Base-by-base conservation (phyloP, 176 grass and related monocot species). In the Raddia guianensis region DNA sequence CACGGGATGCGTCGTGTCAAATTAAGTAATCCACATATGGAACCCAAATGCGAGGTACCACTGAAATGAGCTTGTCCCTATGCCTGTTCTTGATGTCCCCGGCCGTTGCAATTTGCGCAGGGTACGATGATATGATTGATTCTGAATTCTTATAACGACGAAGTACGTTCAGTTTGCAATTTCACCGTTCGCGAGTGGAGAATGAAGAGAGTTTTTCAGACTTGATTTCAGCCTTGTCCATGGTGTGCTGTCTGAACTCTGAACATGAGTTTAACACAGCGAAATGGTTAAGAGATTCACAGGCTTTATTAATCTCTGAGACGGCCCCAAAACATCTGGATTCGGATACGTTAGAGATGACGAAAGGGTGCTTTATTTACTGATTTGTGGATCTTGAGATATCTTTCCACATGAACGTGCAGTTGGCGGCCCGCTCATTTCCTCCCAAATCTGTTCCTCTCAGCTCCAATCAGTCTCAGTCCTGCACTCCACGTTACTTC, bases 21-120 rank as follows among this genome's bases (percentile, higher is more conserved):
- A 44, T 80, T 48, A 44, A 68, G 8, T 62, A 45, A 15, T 45
- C 50, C 49, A 34, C 34, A 3, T 1, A 12, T 15, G 46, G n/a
- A 68, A 9, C 20, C 48, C 79, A 14, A 47, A 9, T 18, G 73
- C 4, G 37, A 9, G 48, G 45, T 40, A 12, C 21, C 53, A 51
- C 21, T 63, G 35, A 78, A 73, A 72, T 49, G 44, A 14, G 33
- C 32, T 72, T 61, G 52, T 33, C 44, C 40, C 32, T 2, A 47
- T 62, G 33, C n/a, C 45, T 45, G 12, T 45, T 13, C 21, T 75
- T 80, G 40, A 62, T 75, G 49, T 53, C 20, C 76, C 65, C 47
- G 4, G 35, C 20, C 85, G 19, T 66, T 45, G 74, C 75, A 52
- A 61, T 77, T 79, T 88, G 58, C 50, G 55, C 59, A 20, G 49